These are phyloP conservation scores for Dothistroma pini DNA, from an alignment of 2,329 filamentous ascomycete genomes.

Conservation along the genomic window DNA sequence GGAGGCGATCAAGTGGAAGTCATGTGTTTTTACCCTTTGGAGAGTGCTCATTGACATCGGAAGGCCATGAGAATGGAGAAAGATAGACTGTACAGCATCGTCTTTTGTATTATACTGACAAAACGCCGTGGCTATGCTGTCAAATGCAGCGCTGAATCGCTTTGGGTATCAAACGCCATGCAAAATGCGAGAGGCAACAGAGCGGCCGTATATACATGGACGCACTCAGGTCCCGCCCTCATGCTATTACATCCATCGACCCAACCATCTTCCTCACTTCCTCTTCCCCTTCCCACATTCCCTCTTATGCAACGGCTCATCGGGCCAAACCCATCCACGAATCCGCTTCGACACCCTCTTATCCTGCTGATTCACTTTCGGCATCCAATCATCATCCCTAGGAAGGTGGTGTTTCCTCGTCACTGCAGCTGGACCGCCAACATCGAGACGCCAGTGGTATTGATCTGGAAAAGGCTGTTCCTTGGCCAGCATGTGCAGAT, in stretches of 20 bases:
- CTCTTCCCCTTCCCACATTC: slow-evolving; percentile 59
- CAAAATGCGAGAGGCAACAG: too few relatives aligned
- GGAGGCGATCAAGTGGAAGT: too few relatives aligned
- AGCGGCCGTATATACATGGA: too few relatives aligned
- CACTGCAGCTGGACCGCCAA: slow-evolving; percentile 70
- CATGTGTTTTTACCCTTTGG: too few relatives aligned
- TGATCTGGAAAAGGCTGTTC: slow-evolving; percentile 59
- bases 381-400: slow-evolving; percentile 70
- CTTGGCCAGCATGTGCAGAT: slow-evolving; percentile 67
- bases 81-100: not conserved
- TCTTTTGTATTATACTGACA: not conserved
- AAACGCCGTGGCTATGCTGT: not conserved
- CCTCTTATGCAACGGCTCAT: slow-evolving; percentile 68
- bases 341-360: slow-evolving; percentile 72
- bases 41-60: too few relatives aligned
- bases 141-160: not conserved
- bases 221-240: not conserved
- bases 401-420: slow-evolving; percentile 66
- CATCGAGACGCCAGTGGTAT: slow-evolving; percentile 62
- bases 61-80: not conserved
- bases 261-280: slow-evolving; percentile 6
- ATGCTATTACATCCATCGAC: slow-evolving; percentile 5
- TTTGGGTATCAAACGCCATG: not conserved
- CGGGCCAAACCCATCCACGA: slow-evolving; percentile 71
- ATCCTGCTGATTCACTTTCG: slow-evolving; percentile 66